Evolutionary conservation across 108 stramenopile genomes (phyloP).

Genomic region (Cylindrotheca closterium): DNA sequence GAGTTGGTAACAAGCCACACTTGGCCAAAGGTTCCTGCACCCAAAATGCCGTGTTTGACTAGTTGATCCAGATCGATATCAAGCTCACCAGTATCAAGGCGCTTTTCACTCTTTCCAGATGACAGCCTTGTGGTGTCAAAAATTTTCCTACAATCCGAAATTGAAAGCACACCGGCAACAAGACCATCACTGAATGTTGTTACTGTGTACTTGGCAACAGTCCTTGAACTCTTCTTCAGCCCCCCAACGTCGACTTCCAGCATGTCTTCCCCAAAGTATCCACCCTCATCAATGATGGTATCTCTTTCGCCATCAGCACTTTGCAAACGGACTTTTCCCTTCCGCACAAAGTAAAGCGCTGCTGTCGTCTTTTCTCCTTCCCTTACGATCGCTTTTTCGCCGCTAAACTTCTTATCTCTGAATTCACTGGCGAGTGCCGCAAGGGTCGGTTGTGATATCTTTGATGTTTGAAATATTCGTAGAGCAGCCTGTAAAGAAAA

Average conservation of each 20-base stretch:
- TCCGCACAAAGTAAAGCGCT: slow-evolving; percentile 60
- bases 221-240: slow-evolving; percentile 24
- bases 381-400: slow-evolving; percentile 67
- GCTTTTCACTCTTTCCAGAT: slow-evolving; percentile 42
- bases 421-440: slow-evolving; percentile 53
- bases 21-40: slow-evolving; percentile 79
- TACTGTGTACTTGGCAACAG: slow-evolving; percentile 49
- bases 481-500: slow-evolving; percentile 13
- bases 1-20: slow-evolving; percentile 64
- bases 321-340: slow-evolving; percentile 42
- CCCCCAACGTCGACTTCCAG: slow-evolving; percentile 36
- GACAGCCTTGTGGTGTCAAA: slow-evolving; percentile 63
- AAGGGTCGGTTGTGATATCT: slow-evolving; percentile 41
- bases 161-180: slow-evolving; percentile 52
- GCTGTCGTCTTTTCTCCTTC: slow-evolving; percentile 66
- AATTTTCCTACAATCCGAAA: slow-evolving; percentile 61
- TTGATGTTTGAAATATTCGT: slow-evolving; percentile 24
- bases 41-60: slow-evolving; percentile 35
- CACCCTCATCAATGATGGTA: slow-evolving; percentile 40
- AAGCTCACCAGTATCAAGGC: slow-evolving; percentile 18
- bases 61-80: slow-evolving; percentile 12
- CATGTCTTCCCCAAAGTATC: slow-evolving; percentile 78
- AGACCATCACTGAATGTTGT: slow-evolving; percentile 33
- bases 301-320: slow-evolving; percentile 24
- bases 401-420: slow-evolving; percentile 44